Evolutionary conservation across 2,329 filamentous ascomycete species (phyloP).

Genomic region (Microthyrium microscopicum): DNA sequence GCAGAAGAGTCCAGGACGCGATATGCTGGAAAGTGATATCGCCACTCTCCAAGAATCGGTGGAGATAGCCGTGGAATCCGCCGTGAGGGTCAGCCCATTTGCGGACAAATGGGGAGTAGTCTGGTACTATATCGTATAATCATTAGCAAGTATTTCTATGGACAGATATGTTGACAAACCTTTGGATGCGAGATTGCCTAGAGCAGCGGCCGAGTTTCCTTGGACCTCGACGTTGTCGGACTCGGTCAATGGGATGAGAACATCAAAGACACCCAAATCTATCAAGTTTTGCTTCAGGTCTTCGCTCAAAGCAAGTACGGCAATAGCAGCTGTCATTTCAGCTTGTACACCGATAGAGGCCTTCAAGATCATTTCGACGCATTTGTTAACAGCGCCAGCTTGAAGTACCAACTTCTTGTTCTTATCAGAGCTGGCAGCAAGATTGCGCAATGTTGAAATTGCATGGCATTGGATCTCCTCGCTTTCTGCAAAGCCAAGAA

Average conservation of each 20-base stretch:
- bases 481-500: slow-evolving; percentile 88
- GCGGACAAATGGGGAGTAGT: slow-evolving; percentile 90
- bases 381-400: slow-evolving; percentile 93
- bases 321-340: slow-evolving; percentile 99
- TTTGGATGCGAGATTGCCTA: slow-evolving; percentile 94
- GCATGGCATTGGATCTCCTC: slow-evolving; percentile 98
- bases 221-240: slow-evolving; percentile 96
- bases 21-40: slow-evolving; percentile 98
- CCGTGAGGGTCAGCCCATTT: slow-evolving; percentile 88
- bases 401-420: slow-evolving; percentile 98
- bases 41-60: slow-evolving; percentile 80
- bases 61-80: slow-evolving; percentile 89
- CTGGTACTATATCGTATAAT: slow-evolving; percentile 50
- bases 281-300: slow-evolving; percentile 86
- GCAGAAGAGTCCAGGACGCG: slow-evolving; percentile 92
- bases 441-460: slow-evolving; percentile 87
- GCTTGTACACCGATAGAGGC: slow-evolving; percentile 91
- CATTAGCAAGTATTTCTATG: not conserved
- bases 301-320: slow-evolving; percentile 85
- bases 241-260: slow-evolving; percentile 85
- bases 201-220: slow-evolving; percentile 88
- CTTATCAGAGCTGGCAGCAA: slow-evolving; percentile 89
- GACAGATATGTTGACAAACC: slow-evolving; percentile 32
- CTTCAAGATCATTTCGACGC: slow-evolving; percentile 87
- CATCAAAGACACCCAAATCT: slow-evolving; percentile 86